Evolutionary conservation across 352 stramenopile genomes (phyloP).

Genomic region (Globisporangium solare): DNA sequence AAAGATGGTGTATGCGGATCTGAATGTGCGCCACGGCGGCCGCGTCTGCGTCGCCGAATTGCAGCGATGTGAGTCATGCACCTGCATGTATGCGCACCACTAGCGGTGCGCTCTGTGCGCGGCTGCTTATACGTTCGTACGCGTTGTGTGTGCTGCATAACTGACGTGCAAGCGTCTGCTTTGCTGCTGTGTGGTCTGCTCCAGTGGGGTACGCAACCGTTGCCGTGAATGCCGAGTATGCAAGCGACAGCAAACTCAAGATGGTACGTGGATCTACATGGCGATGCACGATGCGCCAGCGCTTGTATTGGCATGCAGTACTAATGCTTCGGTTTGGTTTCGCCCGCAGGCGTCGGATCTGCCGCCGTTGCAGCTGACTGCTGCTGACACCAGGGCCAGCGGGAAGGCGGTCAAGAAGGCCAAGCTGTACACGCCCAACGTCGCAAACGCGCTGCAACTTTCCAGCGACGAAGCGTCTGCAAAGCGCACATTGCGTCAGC

Average conservation of each 20-base stretch:
- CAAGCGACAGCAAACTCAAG: constrained; percentile 51
- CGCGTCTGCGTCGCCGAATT: constrained; percentile 56
- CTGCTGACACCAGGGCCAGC: constrained; percentile 22
- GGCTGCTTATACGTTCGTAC: no score
- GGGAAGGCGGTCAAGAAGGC: constrained; percentile 55
- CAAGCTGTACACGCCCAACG: constrained; percentile 49
- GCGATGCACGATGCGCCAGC: not conserved
- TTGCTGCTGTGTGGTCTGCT: not conserved
- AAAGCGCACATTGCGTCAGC: constrained; percentile 41
- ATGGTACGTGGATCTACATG: constrained; percentile 11
- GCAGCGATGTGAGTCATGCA: constrained; percentile 39
- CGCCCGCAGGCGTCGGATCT: constrained; percentile 22
- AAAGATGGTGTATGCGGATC: constrained; percentile 61
- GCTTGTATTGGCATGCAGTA: no score
- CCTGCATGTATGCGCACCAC: not conserved
- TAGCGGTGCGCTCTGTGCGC: not conserved
- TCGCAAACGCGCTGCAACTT: constrained; percentile 40
- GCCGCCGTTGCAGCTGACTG: constrained; percentile 24
- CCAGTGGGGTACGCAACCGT: constrained; percentile 64
- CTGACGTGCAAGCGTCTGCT: not conserved
- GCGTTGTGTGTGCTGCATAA: no score
- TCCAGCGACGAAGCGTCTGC: constrained; percentile 13
- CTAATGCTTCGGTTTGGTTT: no score
- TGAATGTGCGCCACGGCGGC: constrained; percentile 56
- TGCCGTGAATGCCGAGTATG: constrained; percentile 57